These are phyloP conservation scores for Neonectria neomacrospora DNA, from an alignment of 2,329 filamentous ascomycete species.

Conservation along the genomic window DNA sequence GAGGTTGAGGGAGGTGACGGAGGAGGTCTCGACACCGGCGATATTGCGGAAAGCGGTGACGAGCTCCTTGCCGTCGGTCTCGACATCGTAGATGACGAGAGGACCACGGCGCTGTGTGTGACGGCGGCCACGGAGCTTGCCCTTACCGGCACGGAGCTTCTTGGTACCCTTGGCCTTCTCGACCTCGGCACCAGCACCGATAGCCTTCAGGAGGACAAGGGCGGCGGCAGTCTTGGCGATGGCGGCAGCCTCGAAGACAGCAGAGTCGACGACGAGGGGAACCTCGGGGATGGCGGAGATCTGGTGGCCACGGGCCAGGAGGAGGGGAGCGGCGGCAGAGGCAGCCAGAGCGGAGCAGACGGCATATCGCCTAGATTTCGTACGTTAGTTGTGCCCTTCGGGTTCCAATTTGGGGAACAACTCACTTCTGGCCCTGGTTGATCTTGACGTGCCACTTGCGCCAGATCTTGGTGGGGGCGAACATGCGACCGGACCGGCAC, in stretches of 20 bases:
- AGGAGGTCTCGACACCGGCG: slow-evolving; percentile 94
- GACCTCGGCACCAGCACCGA: slow-evolving; percentile 90
- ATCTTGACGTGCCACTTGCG: slow-evolving; percentile 99
- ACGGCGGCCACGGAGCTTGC: slow-evolving; percentile 96
- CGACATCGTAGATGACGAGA: slow-evolving; percentile 96
- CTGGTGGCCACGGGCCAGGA: slow-evolving; percentile 97
- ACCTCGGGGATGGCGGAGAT: slow-evolving; percentile 93
- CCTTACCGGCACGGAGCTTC: slow-evolving; percentile 98
- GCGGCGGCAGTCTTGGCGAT: slow-evolving; percentile 91
- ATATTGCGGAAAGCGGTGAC: slow-evolving; percentile 98
- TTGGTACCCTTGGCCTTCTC: slow-evolving; percentile 96
- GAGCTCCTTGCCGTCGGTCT: slow-evolving; percentile 94
- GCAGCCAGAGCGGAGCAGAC: slow-evolving; percentile 97
- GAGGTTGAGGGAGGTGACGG: slow-evolving; percentile 95
- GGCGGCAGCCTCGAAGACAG: slow-evolving; percentile 82
- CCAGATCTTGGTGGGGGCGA: slow-evolving; percentile 99
- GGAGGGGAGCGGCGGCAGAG: slow-evolving; percentile 92
- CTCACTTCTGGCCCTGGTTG: slow-evolving; percentile 97
- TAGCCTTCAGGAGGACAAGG: slow-evolving; percentile 85
- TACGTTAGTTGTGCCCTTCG: slow-evolving; percentile 35
- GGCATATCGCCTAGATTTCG: slow-evolving; percentile 82
- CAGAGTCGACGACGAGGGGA: slow-evolving; percentile 93
- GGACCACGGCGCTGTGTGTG: slow-evolving; percentile 98
- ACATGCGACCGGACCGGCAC: slow-evolving; percentile 99
- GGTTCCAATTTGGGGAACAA: slow-evolving; percentile 29